A percentile compares a stretch with the other conserved stretches of the same genome.
Evolutionary conservation across 768 basidiomycete species (phyloP).

Genomic region (Boletus rubescentipes): DNA sequence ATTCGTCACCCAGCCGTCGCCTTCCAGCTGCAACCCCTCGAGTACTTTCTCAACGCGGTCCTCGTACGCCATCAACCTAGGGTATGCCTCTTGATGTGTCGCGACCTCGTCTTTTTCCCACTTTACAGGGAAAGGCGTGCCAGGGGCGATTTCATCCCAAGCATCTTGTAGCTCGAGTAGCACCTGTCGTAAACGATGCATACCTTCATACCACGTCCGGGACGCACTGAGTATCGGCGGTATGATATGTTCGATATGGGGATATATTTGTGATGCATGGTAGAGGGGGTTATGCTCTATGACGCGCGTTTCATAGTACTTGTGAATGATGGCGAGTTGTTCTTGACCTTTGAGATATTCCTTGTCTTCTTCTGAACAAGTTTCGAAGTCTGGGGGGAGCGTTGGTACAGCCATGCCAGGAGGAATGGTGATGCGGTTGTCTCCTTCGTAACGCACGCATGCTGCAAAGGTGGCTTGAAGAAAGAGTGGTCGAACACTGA

Average conservation of each 20-base stretch:
- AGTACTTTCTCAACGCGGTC: background rate
- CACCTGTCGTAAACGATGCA: background rate
- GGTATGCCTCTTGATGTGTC: background rate
- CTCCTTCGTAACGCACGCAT: constrained; percentile 6
- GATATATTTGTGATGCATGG: background rate
- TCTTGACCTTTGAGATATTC: background rate
- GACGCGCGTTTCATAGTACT: constrained; percentile 1
- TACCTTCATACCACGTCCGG: constrained; percentile 3
- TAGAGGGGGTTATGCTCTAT: background rate
- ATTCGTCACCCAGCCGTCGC: background rate
- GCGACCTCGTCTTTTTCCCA: background rate
- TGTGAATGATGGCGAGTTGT: constrained; percentile 6
- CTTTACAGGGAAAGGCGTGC: background rate
- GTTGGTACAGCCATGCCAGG: background rate
- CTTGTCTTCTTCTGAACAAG: background rate
- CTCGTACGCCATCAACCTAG: background rate
- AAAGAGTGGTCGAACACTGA: constrained; percentile 14
- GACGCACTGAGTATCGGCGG: background rate
- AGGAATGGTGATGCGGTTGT: constrained; percentile 1
- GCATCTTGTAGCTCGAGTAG: background rate
- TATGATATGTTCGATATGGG: background rate
- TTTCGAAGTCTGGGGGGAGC: background rate
- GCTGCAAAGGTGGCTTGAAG: constrained; percentile 8
- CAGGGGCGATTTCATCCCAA: background rate
- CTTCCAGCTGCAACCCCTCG: background rate